These are phyloP conservation scores for Volutella citrinella DNA, from an alignment of 2,329 filamentous ascomycete species.

Conservation along the genomic window DNA sequence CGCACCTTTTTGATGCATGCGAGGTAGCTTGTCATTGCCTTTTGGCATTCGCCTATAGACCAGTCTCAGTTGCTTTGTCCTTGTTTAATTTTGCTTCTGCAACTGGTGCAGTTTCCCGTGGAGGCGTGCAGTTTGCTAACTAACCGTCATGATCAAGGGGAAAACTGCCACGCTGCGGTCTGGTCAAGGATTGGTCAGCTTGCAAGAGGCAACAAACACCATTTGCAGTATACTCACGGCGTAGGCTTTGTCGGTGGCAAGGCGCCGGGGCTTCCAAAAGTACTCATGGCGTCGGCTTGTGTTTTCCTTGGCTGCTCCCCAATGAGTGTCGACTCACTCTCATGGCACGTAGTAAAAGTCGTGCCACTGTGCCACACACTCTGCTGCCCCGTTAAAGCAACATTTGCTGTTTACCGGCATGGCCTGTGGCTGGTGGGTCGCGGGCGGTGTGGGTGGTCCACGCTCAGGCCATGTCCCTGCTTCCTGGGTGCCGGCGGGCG, in stretches of 20 bases:
- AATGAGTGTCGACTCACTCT: slow-evolving; percentile 5
- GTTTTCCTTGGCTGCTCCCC: slow-evolving; percentile 6
- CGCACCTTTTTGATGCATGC: slow-evolving; percentile 80
- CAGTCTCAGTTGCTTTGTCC: too few species aligned
- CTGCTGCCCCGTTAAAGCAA: slow-evolving; percentile 10
- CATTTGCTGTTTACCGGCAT: slow-evolving; percentile 16
- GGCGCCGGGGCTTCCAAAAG: slow-evolving; percentile 69
- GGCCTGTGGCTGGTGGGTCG: slow-evolving; percentile 23
- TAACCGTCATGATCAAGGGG: slow-evolving; percentile 83
- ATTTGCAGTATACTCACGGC: slow-evolving; percentile 50
- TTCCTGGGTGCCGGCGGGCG: too few species aligned
- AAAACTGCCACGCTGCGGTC: slow-evolving; percentile 87
- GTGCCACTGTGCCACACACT: slow-evolving; percentile 8
- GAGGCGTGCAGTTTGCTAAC: too few species aligned
- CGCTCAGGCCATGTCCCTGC: too few species aligned
- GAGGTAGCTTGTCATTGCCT: slow-evolving; percentile 81
- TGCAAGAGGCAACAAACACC: slow-evolving; percentile 1
- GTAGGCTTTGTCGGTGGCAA: slow-evolving; percentile 63
- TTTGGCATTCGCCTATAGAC: slow-evolving; percentile 93
- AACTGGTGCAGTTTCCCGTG: too few species aligned
- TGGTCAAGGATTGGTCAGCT: slow-evolving; percentile 33
- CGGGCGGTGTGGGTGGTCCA: too few species aligned
- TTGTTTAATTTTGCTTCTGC: neutral
- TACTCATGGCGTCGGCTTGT: slow-evolving; percentile 45
- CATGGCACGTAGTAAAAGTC: slow-evolving; percentile 15